phyloP scores from a whole-genome alignment of 2,329 filamentous ascomycete species.

The Boeremia lycopersici region DNA sequence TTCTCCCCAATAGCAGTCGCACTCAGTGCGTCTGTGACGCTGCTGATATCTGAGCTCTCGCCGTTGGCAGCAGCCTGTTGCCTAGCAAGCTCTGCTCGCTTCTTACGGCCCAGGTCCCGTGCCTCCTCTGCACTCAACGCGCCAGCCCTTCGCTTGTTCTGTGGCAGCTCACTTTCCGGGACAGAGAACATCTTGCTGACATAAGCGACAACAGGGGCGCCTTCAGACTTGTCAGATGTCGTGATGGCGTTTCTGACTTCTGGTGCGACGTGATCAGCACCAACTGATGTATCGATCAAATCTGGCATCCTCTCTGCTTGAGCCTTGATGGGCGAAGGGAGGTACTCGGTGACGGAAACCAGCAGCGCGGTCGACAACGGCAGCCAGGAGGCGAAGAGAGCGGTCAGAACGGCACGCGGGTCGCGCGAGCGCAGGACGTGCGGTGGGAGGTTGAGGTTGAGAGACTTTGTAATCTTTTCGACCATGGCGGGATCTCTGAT shows the following conservation, averaged over 20 bases:
- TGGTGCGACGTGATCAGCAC: conserved; percentile 71
- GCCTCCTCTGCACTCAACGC: conserved; percentile 87
- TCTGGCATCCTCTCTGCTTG: conserved; percentile 81
- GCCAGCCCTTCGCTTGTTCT: conserved; percentile 74
- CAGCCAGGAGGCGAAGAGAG: conserved; percentile 88
- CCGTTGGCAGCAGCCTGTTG: conserved; percentile 66
- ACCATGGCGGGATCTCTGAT: conserved; percentile 75
- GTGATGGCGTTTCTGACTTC: conserved; percentile 80
- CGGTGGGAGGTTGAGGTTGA: conserved; percentile 82
- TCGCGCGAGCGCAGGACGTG: conserved; percentile 85
- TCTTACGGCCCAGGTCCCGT: conserved; percentile 82
- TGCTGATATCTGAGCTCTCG: conserved; percentile 56
- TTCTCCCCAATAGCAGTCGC: conserved; percentile 59
- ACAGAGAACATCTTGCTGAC: conserved; percentile 99
- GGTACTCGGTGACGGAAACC: conserved; percentile 90
- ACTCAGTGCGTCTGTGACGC: conserved; percentile 65
- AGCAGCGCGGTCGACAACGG: conserved; percentile 90
- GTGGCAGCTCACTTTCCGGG: conserved; percentile 86
- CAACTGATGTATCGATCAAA: conserved; percentile 80
- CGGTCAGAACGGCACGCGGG: conserved; percentile 79
- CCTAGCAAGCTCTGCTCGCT: conserved; percentile 84
- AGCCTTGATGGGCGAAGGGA: conserved; percentile 81
- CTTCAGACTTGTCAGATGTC: conserved; percentile 71
- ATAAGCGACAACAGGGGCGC: conserved; percentile 86
- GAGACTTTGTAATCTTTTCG: conserved; percentile 93